Evolutionary conservation across 345 rosid genomes (phyloP).

Genomic region (Cardiospermum halicacabum): DNA sequence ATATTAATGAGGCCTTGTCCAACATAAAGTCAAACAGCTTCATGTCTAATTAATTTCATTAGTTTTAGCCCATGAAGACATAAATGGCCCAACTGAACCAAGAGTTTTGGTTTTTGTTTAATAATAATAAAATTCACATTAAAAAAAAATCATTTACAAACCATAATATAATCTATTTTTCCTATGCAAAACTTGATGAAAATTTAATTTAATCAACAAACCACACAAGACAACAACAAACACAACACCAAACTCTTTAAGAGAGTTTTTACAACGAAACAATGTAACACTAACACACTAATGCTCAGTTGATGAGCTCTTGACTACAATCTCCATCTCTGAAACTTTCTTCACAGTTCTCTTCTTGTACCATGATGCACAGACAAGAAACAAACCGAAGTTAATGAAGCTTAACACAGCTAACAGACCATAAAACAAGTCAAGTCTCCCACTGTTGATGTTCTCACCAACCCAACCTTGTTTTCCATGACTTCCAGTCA

Average conservation of each 20-base stretch:
- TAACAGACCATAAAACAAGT: conserved; percentile 46
- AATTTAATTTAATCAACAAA: neutral
- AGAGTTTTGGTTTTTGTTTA: too few species aligned
- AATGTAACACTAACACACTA: conserved; percentile 21
- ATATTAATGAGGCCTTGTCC: too few species aligned
- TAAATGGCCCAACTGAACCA: too few species aligned
- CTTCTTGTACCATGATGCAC: conserved; percentile 36
- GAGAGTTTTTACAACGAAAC: too few species aligned
- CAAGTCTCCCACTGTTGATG: conserved; percentile 46
- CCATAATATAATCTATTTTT: neutral
- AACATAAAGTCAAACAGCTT: too few species aligned
- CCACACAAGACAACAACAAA: too few species aligned
- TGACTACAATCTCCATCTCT: conserved; percentile 21
- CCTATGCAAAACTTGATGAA: neutral
- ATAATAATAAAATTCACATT: too few species aligned
- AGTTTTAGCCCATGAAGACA: too few species aligned
- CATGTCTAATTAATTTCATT: too few species aligned
- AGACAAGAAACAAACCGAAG: conserved; percentile 29
- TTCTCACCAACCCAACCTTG: conserved; percentile 48
- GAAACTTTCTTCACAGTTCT: neutral
- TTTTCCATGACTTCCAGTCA: conserved; percentile 24
- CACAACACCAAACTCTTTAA: too few species aligned
- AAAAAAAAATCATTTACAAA: neutral
- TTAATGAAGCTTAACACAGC: conserved; percentile 37
- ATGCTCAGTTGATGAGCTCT: conserved; percentile 24